Percentiles rank a stretch among this genome's conserved stretches.
phyloP scores from a whole-genome alignment of 1,139 yeast species.

The Ogataea hybrid region DNA sequence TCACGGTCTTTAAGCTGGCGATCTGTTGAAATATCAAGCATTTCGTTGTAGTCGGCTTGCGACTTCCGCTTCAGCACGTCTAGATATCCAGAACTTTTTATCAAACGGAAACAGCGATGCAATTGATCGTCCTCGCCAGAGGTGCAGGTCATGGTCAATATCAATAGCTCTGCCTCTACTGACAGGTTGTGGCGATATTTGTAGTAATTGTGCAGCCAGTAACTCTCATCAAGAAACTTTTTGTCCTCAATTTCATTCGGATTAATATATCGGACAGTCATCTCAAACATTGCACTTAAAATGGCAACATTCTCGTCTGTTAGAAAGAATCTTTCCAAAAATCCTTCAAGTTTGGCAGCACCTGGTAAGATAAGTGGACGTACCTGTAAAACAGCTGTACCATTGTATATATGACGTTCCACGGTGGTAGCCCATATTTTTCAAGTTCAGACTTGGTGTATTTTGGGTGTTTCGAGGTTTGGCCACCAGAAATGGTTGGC shows the following conservation, averaged over 20 bases:
- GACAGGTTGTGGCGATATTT: constrained; percentile 39
- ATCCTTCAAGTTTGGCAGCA: constrained; percentile 42
- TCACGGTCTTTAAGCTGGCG: constrained; percentile 41
- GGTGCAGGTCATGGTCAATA: constrained; percentile 25
- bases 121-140: constrained; percentile 31
- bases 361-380: constrained; percentile 44
- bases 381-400: constrained; percentile 49
- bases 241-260: constrained; percentile 30
- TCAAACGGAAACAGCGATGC: constrained; percentile 26
- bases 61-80: constrained; percentile 25
- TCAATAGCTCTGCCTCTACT: constrained; percentile 23
- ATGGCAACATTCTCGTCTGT: constrained; percentile 41
- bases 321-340: constrained; percentile 38
- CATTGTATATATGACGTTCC: constrained; percentile 37
- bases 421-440: constrained; percentile 43
- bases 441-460: constrained; percentile 31
- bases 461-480: neutral
- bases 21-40: constrained; percentile 30
- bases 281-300: constrained; percentile 41
- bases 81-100: constrained; percentile 32
- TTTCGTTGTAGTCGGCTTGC: constrained; percentile 25
- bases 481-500: no score
- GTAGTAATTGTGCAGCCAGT: constrained; percentile 41
- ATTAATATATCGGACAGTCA: constrained; percentile 35
- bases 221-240: constrained; percentile 33